phyloP scores from a whole-genome alignment of 371 early-diverging fungal genomes.

The Syncephalastrum monosporum region DNA sequence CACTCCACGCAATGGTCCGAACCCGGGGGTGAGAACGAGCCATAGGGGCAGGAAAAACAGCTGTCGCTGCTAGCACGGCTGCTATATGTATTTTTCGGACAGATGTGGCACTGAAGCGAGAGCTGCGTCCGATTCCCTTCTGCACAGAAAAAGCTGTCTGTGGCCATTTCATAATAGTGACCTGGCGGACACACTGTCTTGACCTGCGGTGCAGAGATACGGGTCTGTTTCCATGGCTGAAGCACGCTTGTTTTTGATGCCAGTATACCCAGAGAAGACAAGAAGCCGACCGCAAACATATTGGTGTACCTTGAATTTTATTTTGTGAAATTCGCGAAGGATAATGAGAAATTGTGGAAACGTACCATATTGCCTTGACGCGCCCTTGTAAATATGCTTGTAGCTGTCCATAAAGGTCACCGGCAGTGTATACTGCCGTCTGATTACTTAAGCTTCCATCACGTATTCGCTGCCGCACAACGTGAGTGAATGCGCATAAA shows the following conservation, averaged over 20 bases:
- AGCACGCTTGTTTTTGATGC: conserved; percentile 14
- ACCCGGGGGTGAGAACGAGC: conserved; percentile 18
- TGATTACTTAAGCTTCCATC: conserved; percentile 21
- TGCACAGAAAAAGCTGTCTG: conserved; percentile 20
- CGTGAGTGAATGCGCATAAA: not conserved
- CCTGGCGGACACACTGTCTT: conserved; percentile 18
- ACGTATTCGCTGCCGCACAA: conserved; percentile 19
- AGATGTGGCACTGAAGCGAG: conserved; percentile 31
- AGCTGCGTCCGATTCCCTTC: conserved; percentile 12
- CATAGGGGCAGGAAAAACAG: conserved; percentile 31
- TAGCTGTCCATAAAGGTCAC: conserved; percentile 29
- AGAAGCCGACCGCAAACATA: conserved; percentile 29
- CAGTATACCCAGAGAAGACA: conserved; percentile 26
- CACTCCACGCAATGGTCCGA: conserved; percentile 25
- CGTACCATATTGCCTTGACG: conserved; percentile 24
- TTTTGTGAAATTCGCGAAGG: not conserved
- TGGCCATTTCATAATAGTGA: conserved; percentile 16
- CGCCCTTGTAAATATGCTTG: conserved; percentile 26
- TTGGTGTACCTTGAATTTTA: conserved; percentile 23
- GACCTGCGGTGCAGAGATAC: conserved; percentile 14
- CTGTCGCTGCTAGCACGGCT: conserved; percentile 25
- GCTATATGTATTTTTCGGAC: conserved; percentile 27
- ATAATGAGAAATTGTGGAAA: too few species aligned
- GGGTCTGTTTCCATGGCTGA: conserved; percentile 25
- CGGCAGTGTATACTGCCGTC: conserved; percentile 23